phyloP scores from a whole-genome alignment of 495 filamentous ascomycete genomes.

The Xylaria scruposa region DNA sequence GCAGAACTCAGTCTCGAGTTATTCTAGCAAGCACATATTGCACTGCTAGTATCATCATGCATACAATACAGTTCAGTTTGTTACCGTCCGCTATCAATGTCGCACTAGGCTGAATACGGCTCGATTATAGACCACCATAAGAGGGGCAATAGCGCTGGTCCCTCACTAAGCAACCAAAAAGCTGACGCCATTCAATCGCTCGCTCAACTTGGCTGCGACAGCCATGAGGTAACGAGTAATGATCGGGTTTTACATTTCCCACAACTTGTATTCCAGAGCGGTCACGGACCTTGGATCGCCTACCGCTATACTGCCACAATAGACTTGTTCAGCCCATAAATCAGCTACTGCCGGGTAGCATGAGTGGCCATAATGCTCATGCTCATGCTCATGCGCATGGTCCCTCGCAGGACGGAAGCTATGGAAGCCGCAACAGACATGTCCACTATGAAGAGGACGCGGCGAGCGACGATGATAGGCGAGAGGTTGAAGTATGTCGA shows the following conservation, averaged over 20 bases:
- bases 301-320: no score
- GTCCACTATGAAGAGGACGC: slow-evolving; percentile 37
- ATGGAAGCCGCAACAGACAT: slow-evolving; percentile 37
- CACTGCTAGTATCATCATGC: not conserved
- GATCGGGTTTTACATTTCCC: not conserved
- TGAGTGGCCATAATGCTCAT: slow-evolving; percentile 45
- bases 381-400: slow-evolving; percentile 8
- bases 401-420: slow-evolving; percentile 36
- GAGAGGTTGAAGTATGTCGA: slow-evolving; percentile 49
- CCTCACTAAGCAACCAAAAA: slow-evolving; percentile 19
- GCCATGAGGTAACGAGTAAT: not conserved
- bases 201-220: not conserved
- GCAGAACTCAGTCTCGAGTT: not conserved
- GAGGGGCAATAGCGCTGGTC: slow-evolving; percentile 20
- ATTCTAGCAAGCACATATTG: not conserved
- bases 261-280: not conserved
- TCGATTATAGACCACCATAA: not conserved
- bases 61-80: not conserved
- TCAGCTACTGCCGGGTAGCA: slow-evolving; percentile 56
- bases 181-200: slow-evolving; percentile 20
- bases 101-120: slow-evolving; percentile 7
- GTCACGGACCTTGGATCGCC: no score
- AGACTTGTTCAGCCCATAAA: no score
- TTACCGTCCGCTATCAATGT: not conserved
- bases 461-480: slow-evolving; percentile 50